phyloP scores from a whole-genome alignment of 148 eudicot species.

The Rheum nobile region DNA sequence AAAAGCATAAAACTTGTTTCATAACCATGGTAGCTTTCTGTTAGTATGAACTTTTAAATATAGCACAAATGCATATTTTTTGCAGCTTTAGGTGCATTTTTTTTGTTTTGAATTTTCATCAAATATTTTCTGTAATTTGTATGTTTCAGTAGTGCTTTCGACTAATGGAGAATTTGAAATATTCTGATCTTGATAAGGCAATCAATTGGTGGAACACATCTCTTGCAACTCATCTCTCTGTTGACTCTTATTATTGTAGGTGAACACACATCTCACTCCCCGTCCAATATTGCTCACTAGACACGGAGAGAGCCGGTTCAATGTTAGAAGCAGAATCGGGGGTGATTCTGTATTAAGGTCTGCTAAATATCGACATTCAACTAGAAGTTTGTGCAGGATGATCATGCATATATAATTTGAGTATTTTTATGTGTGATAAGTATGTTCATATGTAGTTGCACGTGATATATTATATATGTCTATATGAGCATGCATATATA shows the following conservation, averaged over 20 bases:
- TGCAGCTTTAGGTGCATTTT: not conserved
- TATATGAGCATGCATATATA: not conserved
- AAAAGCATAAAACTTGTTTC: not conserved
- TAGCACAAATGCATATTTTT: not conserved
- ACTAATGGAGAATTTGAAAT: not conserved
- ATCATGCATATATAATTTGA: not conserved
- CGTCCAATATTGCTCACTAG: conserved; percentile 93
- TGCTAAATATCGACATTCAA: not conserved
- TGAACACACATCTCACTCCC: conserved; percentile 87
- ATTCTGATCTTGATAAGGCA: not conserved
- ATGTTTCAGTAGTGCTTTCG: not conserved
- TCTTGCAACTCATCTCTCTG: not conserved
- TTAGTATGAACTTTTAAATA: not conserved
- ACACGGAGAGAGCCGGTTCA: conserved; percentile 90
- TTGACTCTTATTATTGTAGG: conserved; percentile 32
- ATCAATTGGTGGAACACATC: too few species aligned
- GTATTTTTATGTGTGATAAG: not conserved
- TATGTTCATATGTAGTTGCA: not conserved
- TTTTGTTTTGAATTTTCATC: too few species aligned
- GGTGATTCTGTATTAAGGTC: conserved; percentile 82
- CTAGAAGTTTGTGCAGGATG: not conserved
- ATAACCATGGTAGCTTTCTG: not conserved
- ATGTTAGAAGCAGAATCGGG: conserved; percentile 90
- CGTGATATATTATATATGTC: not conserved
- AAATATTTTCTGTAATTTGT: not conserved